Evolutionary conservation across 148 eudicot genomes (phyloP).

Genomic region (Nyssa sinensis): DNA sequence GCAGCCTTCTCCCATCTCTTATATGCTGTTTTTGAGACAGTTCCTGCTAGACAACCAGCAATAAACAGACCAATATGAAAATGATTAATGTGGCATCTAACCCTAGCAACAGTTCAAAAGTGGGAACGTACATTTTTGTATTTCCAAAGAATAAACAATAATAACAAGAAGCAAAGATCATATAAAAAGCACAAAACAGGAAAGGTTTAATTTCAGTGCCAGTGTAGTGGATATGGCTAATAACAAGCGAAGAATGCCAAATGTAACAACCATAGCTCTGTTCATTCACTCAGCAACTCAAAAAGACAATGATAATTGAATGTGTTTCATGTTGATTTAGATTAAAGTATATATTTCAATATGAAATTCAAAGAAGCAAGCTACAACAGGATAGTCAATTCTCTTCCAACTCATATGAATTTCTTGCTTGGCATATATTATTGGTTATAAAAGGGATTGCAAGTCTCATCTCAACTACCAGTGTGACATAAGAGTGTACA

Average conservation of each 20-base stretch:
- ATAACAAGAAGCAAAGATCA: slow-evolving; percentile 3
- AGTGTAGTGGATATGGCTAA: neutral
- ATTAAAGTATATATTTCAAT: neutral
- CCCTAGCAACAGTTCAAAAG: too few species aligned
- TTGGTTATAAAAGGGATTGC: neutral
- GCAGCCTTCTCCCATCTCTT: slow-evolving; percentile 99
- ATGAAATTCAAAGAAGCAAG: neutral
- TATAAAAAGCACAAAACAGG: neutral
- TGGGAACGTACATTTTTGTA: neutral
- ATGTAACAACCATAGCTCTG: neutral
- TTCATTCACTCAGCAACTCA: neutral
- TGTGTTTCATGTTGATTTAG: neutral
- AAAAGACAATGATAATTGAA: neutral
- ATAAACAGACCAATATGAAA: slow-evolving; percentile 2
- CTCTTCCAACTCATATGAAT: neutral
- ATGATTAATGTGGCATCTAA: neutral
- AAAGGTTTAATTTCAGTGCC: neutral
- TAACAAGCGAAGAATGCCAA: slow-evolving; percentile 10
- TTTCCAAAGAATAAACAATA: too few species aligned
- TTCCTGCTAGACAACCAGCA: slow-evolving; percentile 36
- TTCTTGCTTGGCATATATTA: neutral
- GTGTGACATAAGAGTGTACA: neutral
- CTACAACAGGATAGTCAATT: neutral
- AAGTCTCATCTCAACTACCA: neutral
- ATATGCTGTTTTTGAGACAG: slow-evolving; percentile 59